Evolutionary conservation across 2,329 filamentous ascomycete species (phyloP).

Genomic region (Cladosporium velox): DNA sequence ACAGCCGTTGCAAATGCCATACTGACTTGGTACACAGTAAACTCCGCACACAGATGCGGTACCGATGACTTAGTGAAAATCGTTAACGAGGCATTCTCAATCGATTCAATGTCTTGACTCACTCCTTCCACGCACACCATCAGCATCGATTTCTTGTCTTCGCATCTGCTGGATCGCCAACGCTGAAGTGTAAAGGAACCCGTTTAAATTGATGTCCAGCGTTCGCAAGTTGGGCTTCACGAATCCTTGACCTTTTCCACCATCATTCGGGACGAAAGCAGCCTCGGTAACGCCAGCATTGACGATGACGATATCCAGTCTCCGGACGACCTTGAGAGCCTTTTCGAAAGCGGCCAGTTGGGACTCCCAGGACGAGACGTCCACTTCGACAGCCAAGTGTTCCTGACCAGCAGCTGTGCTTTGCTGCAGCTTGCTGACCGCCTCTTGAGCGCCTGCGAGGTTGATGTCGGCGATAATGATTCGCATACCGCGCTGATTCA

Average conservation of each 20-base stretch:
- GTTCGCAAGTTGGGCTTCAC: constrained; percentile 43
- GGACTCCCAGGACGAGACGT: constrained; percentile 42
- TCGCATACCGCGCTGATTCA: constrained; percentile 43
- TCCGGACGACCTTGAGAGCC: constrained; percentile 36
- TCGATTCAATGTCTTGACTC: constrained; percentile 21
- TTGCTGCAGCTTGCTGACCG: constrained; percentile 24
- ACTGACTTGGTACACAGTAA: constrained; percentile 43
- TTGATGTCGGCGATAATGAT: constrained; percentile 52
- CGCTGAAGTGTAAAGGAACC: constrained; percentile 45
- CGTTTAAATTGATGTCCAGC: constrained; percentile 46
- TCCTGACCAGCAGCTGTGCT: constrained; percentile 25
- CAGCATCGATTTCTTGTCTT: constrained; percentile 39
- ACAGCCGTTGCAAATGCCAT: background rate
- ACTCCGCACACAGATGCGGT: constrained; percentile 47
- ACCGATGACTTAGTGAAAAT: constrained; percentile 8
- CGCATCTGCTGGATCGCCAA: constrained; percentile 49
- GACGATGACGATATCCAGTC: constrained; percentile 44
- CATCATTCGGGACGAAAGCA: constrained; percentile 38
- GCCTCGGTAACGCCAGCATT: constrained; percentile 46
- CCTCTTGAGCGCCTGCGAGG: constrained; percentile 30
- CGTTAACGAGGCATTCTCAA: background rate
- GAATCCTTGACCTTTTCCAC: constrained; percentile 32
- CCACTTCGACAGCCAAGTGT: constrained; percentile 33
- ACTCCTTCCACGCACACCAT: constrained; percentile 44
- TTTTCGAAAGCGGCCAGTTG: constrained; percentile 42